A percentile compares a stretch with the other conserved stretches of the same genome.
Evolutionary conservation across 2,329 filamentous ascomycete genomes (phyloP).

Genomic region (Biscogniauxia marginata): DNA sequence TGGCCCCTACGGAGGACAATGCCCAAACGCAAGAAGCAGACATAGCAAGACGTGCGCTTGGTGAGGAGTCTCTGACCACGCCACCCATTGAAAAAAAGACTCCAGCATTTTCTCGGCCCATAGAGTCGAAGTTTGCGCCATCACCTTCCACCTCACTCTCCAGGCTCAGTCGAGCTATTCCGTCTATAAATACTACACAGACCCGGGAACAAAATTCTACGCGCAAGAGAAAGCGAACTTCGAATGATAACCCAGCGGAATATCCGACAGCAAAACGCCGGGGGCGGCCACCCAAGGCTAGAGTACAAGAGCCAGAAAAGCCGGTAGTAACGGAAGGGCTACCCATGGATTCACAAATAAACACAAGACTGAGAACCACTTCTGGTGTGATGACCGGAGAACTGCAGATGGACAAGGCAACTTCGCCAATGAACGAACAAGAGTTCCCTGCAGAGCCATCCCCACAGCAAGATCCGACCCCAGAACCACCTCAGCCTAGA

Average conservation of each 20-base stretch:
- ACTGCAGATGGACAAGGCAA: background rate
- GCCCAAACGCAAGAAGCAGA: slow-evolving; percentile 2
- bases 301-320: background rate
- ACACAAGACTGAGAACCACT: background rate
- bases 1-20: slow-evolving; percentile 2
- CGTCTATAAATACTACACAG: background rate
- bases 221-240: slow-evolving; percentile 12
- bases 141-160: slow-evolving; percentile 12
- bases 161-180: slow-evolving; percentile 9
- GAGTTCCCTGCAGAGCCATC: background rate
- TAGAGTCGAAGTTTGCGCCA: slow-evolving; percentile 15
- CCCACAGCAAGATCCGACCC: background rate
- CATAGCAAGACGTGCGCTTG: background rate
- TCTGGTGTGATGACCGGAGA: background rate
- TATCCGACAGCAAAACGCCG: background rate
- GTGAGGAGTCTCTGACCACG: background rate
- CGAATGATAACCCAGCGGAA: slow-evolving; percentile 6
- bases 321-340: background rate
- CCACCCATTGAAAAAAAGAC: background rate
- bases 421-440: background rate
- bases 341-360: background rate
- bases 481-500: slow-evolving; percentile 5
- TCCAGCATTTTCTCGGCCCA: slow-evolving; percentile 18
- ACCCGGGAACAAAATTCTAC: background rate
- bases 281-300: slow-evolving; percentile 10